These are phyloP conservation scores for Geranomyces michiganensis DNA, from an alignment of 192 early-diverging fungal species.

Conservation along the genomic window DNA sequence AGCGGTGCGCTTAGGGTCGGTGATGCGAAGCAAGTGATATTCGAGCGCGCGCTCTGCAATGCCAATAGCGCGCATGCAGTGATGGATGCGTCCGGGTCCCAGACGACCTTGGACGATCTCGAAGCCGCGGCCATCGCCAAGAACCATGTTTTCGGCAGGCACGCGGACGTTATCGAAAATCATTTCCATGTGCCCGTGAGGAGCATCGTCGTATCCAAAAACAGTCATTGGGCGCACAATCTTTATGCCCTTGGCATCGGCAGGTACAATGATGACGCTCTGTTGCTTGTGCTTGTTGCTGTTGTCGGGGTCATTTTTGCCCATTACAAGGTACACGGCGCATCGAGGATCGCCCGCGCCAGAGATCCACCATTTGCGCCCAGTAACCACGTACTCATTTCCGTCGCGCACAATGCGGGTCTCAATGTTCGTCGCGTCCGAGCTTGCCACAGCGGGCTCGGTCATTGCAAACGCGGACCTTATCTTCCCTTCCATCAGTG, in stretches of 20 bases:
- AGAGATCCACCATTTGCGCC: constrained; percentile 98
- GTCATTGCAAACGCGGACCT: constrained; percentile 99
- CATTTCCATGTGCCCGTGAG: constrained; percentile 96
- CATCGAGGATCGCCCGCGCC: constrained; percentile 94
- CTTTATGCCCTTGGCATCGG: constrained; percentile 77
- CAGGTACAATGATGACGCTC: constrained; percentile 85
- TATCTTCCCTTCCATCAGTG: constrained; percentile 88
- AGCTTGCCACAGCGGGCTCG: constrained; percentile 91
- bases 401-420: constrained; percentile 66
- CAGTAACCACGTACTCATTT: constrained; percentile 50
- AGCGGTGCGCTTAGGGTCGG: constrained; percentile 74
- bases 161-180: constrained; percentile 87
- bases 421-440: constrained; percentile 97
- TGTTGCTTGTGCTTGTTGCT: constrained; percentile 77
- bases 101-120: constrained; percentile 97
- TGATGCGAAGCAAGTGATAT: constrained; percentile 79
- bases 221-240: constrained; percentile 85
- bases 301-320: constrained; percentile 75
- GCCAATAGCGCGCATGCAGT: constrained; percentile 96
- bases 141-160: constrained; percentile 82
- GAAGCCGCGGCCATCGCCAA: constrained; percentile 97
- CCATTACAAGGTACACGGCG: constrained; percentile 89
- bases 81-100: constrained; percentile 97
- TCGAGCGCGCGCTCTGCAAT: constrained; percentile 91
- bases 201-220: constrained; percentile 95